These are phyloP conservation scores for Laburnicola sp. DNA, from an alignment of 2,329 filamentous ascomycete genomes.

Conservation along the genomic window DNA sequence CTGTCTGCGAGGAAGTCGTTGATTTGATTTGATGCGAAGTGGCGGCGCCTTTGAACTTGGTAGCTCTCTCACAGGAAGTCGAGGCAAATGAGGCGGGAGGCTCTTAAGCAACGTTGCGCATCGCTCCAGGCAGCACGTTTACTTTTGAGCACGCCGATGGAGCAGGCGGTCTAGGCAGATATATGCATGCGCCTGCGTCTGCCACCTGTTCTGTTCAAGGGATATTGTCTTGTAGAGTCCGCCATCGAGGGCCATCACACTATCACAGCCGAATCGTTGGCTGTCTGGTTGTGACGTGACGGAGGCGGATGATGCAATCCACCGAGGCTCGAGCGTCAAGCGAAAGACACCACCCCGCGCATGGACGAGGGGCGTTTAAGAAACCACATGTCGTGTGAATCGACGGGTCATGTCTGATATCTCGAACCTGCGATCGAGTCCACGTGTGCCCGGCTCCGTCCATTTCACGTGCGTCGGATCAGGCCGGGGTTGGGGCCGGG, in stretches of 20 bases:
- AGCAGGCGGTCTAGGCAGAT: background rate
- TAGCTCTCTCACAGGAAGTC: background rate
- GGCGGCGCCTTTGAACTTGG: background rate
- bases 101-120: background rate
- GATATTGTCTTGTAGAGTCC: background rate
- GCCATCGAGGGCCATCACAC: background rate
- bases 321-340: background rate
- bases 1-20: background rate
- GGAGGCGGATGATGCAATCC: constrained; percentile 9
- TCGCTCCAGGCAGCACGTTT: constrained; percentile 8
- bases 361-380: background rate
- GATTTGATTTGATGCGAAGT: background rate
- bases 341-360: background rate
- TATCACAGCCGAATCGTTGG: background rate
- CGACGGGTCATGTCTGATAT: background rate
- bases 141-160: background rate
- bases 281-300: constrained; percentile 1
- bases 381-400: background rate
- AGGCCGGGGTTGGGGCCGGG: no score
- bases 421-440: no score
- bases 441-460: no score
- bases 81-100: background rate
- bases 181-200: background rate
- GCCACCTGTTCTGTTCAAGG: background rate
- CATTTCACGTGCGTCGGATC: no score